A percentile compares a stretch with the other conserved stretches of the same genome.
These are phyloP conservation scores for Mikania micrantha DNA, from an alignment of 129 eudicot species.

Conservation along the genomic window DNA sequence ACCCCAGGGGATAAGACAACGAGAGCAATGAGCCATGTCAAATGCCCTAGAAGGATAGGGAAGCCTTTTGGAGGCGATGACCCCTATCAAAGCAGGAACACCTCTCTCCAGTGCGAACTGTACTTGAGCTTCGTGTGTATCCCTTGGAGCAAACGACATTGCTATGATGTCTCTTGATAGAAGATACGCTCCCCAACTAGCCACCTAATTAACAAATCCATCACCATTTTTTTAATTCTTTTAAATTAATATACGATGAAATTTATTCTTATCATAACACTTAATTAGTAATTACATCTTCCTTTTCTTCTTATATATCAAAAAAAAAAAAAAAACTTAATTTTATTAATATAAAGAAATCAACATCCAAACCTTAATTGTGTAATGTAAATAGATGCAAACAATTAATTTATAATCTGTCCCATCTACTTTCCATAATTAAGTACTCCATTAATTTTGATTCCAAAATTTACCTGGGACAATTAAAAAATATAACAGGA, in stretches of 20 bases:
- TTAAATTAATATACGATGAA: too few relatives aligned
- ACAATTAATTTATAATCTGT: not conserved
- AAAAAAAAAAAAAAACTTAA: too few relatives aligned
- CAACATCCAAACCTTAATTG: not conserved
- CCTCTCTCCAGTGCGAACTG: constrained; percentile 94
- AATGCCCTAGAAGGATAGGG: constrained; percentile 93
- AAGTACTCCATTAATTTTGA: not conserved
- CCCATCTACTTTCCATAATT: not conserved
- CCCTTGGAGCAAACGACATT: constrained; percentile 91
- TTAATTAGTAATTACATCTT: too few relatives aligned
- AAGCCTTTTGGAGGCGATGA: constrained; percentile 80
- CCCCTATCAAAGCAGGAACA: constrained; percentile 91
- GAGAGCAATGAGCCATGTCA: constrained; percentile 98
- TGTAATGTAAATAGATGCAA: not conserved
- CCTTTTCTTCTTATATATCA: too few relatives aligned
- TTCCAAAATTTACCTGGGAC: not conserved
- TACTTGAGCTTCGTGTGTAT: constrained; percentile 89
- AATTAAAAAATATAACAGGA: too few relatives aligned
- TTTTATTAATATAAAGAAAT: not conserved
- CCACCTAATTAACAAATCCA: too few relatives aligned
- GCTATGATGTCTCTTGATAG: constrained; percentile 72
- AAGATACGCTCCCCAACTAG: constrained; percentile 96
- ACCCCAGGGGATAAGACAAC: constrained; percentile 97
- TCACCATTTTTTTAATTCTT: too few relatives aligned
- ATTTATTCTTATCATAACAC: too few relatives aligned